Base-by-base conservation (phyloP, 73 alveolate species). In the Tetrahymena elliotti region DNA sequence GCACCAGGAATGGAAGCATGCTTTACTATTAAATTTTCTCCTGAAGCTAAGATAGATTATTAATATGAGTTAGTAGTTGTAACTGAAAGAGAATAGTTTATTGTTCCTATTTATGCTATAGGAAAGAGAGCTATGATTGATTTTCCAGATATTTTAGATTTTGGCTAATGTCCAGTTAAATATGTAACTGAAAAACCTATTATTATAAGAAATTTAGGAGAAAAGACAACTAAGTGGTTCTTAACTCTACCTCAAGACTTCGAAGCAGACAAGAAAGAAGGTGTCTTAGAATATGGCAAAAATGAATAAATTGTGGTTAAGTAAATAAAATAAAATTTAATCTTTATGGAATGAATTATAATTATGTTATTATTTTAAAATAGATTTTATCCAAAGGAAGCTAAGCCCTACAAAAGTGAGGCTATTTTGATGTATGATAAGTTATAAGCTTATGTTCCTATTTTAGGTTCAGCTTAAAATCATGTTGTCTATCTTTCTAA, bases 1-100 rank as follows among this genome's bases (percentile, higher is more conserved):
- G 99, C 99, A 12, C 99, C 99, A 36, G 99, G 99, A 47, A 99
- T 98, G 99, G 99, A 98, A 93, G 98, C 99, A 92, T 97, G 98
- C 53, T 99, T 97, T 95, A 95, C 97, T 52, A 97, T 99, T 94
- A 97, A 97, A 95, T 99, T 99, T 95, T 98, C 99, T 24, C 99
- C 99, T 52, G 99, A 99, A 96, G 99, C 99, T 13, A 99, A 99
- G 94, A 94, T 97, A 33, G 99, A 99, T 97, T 98, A 98, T 83
- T 97, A 99, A 53, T 98, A 98, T 98, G 99, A 99, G 93, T 95
- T 99, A 41, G 97, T 97, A 94, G 98, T 98, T n/a, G 99, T 97
- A 33, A 98, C 99, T 36, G 99, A 99, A 97, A 98, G 99, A 96
- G 99, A 99, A 97, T 98, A 99, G 95, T 99, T 99, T 96, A 96